phyloP scores from a whole-genome alignment of 2,329 filamentous ascomycete genomes.

The Xylaria sp. region DNA sequence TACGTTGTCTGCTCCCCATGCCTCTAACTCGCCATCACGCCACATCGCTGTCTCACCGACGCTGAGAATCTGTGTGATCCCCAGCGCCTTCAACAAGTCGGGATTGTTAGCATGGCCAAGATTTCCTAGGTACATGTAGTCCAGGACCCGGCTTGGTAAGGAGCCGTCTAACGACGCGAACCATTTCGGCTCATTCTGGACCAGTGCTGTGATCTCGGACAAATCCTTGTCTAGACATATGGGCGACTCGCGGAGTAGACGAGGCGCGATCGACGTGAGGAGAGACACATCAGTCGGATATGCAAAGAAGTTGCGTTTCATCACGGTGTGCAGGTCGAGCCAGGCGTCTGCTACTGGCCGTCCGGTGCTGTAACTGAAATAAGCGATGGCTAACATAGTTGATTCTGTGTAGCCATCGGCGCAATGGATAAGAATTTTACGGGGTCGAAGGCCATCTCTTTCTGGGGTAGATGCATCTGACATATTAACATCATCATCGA shows the following conservation, averaged over 20 bases:
- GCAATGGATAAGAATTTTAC: constrained; percentile 89
- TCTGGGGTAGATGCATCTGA: constrained; percentile 48
- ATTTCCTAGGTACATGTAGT: constrained; percentile 97
- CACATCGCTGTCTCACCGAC: constrained; percentile 90
- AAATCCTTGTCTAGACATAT: constrained; percentile 59
- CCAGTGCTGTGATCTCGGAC: constrained; percentile 62
- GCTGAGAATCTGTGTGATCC: constrained; percentile 87
- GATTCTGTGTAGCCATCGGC: constrained; percentile 97
- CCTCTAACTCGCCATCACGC: constrained; percentile 74
- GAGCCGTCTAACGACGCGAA: constrained; percentile 86
- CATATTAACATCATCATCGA: constrained; percentile 58
- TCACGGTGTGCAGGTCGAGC: constrained; percentile 82
- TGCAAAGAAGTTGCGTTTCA: constrained; percentile 92
- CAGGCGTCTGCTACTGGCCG: constrained; percentile 84
- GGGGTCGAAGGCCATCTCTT: constrained; percentile 54
- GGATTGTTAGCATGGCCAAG: constrained; percentile 94
- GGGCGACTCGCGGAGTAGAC: constrained; percentile 78
- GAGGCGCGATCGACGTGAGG: constrained; percentile 78
- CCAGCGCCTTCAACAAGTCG: constrained; percentile 78
- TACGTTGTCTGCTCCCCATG: constrained; percentile 82
- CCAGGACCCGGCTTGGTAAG: constrained; percentile 85
- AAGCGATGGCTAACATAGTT: constrained; percentile 86
- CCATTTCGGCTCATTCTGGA: constrained; percentile 77
- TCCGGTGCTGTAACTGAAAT: constrained; percentile 91
- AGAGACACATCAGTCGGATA: constrained; percentile 90